A percentile compares a stretch with the other conserved stretches of the same genome.
These are phyloP conservation scores for Candida tammaniensis DNA, from an alignment of 805 yeast species.

Conservation along the genomic window DNA sequence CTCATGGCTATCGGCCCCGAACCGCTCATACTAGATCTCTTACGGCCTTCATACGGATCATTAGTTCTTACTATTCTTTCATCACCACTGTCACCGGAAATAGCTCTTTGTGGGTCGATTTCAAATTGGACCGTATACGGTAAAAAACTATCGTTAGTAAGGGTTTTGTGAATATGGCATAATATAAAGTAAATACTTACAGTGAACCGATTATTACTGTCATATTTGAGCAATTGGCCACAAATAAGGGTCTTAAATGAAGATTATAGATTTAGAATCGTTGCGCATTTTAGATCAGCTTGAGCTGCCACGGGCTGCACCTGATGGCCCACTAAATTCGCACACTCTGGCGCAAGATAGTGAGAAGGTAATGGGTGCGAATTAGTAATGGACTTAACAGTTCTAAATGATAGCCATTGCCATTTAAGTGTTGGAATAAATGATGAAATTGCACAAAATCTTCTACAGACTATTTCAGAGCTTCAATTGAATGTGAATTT, in stretches of 20 bases:
- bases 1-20: conserved; percentile 10
- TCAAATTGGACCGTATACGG: conserved; percentile 76
- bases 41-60: conserved; percentile 3
- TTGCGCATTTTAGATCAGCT: too few species aligned
- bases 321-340: too few species aligned
- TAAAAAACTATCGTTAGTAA: conserved; percentile 46
- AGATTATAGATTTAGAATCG: too few species aligned
- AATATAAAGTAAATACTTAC: conserved; percentile 35
- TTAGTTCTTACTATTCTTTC: too few species aligned
- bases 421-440: conserved; percentile 22
- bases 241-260: background rate
- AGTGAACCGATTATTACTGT: conserved; percentile 68
- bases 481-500: background rate
- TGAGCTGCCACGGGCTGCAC: too few species aligned
- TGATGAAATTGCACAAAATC: conserved; percentile 11
- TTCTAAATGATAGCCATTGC: conserved; percentile 35
- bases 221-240: too few species aligned
- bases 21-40: conserved; percentile 6
- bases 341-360: too few species aligned
- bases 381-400: too few species aligned
- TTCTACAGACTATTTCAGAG: conserved; percentile 11
- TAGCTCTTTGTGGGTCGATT: conserved; percentile 24
- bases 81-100: conserved; percentile 5
- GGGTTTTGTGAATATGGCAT: background rate
- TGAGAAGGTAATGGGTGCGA: too few species aligned